Evolutionary conservation across 179 eudicot genomes (phyloP).

Genomic region (Spinacia oleracea): DNA sequence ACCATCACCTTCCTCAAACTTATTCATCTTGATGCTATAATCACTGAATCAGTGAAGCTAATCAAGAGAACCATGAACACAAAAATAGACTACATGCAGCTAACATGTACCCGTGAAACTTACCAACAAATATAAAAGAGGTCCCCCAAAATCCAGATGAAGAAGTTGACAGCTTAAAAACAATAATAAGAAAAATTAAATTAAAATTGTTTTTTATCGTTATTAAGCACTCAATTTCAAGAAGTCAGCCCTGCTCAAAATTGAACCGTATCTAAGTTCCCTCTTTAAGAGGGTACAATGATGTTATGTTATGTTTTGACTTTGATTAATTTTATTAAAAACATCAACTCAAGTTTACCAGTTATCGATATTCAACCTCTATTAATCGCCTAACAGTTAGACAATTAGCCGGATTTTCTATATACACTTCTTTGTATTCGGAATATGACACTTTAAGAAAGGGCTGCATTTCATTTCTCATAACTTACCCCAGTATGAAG

Average conservation of each 20-base stretch:
- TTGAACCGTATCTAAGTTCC: not conserved
- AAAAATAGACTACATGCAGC: not conserved
- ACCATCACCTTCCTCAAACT: too few species aligned
- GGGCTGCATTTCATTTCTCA: not conserved
- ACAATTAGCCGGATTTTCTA: not conserved
- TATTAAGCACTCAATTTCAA: not conserved
- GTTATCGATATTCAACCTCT: not conserved
- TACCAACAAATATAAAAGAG: not conserved
- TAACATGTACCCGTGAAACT: slow-evolving; percentile 4
- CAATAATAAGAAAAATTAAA: not conserved
- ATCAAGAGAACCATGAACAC: too few species aligned
- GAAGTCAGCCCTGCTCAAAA: not conserved
- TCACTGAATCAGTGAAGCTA: too few species aligned
- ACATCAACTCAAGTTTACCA: not conserved
- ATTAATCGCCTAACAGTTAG: not conserved
- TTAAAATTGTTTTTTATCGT: not conserved
- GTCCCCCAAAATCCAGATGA: not conserved
- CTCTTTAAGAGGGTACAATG: not conserved
- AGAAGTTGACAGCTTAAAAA: not conserved
- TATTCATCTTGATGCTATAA: too few species aligned
- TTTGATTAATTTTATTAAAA: not conserved
- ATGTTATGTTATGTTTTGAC: not conserved
- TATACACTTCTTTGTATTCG: not conserved
- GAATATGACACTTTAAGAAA: not conserved
- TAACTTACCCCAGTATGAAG: too few species aligned